phyloP scores from a whole-genome alignment of 495 filamentous ascomycete genomes.

The Neurospora cerealis region DNA sequence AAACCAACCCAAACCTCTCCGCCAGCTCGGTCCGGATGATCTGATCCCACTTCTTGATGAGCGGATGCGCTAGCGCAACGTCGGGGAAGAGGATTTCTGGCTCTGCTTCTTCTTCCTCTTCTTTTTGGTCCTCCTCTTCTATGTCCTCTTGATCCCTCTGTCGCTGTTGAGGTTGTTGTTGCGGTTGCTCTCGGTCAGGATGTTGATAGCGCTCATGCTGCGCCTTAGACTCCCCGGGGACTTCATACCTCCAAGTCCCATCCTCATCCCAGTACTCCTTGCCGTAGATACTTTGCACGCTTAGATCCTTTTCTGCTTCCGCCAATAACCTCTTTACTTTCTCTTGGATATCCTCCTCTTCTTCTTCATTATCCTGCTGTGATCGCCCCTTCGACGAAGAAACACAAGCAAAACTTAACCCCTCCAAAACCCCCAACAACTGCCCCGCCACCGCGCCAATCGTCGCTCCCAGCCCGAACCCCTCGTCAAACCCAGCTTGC shows the following conservation, averaged over 20 bases:
- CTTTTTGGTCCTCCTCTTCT: slow-evolving; percentile 13
- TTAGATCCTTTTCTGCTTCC: slow-evolving; percentile 50
- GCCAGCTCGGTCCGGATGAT: slow-evolving; percentile 32
- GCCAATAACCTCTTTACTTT: slow-evolving; percentile 30
- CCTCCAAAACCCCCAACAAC: slow-evolving; percentile 63
- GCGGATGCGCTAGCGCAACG: slow-evolving; percentile 50
- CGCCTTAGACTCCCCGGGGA: slow-evolving; percentile 20
- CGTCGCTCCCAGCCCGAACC: slow-evolving; percentile 67
- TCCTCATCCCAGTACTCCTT: slow-evolving; percentile 47
- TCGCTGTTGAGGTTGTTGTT: background rate
- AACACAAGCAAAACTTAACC: slow-evolving; percentile 34
- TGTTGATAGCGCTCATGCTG: slow-evolving; percentile 4
- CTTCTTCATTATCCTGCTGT: background rate
- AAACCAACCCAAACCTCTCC: slow-evolving; percentile 29
- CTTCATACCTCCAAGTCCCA: slow-evolving; percentile 53
- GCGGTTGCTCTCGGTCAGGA: background rate
- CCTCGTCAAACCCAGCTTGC: slow-evolving; percentile 83
- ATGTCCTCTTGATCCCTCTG: background rate
- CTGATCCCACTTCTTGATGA: slow-evolving; percentile 45
- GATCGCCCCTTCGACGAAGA: slow-evolving; percentile 1
- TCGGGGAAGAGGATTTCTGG: slow-evolving; percentile 34
- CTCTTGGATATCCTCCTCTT: slow-evolving; percentile 8
- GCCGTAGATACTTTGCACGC: slow-evolving; percentile 52
- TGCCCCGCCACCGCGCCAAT: slow-evolving; percentile 63
- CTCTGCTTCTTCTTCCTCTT: slow-evolving; percentile 16